Conservation (phyloP, 208 protist genomes). For the Wallacemonas rigidus region DNA sequence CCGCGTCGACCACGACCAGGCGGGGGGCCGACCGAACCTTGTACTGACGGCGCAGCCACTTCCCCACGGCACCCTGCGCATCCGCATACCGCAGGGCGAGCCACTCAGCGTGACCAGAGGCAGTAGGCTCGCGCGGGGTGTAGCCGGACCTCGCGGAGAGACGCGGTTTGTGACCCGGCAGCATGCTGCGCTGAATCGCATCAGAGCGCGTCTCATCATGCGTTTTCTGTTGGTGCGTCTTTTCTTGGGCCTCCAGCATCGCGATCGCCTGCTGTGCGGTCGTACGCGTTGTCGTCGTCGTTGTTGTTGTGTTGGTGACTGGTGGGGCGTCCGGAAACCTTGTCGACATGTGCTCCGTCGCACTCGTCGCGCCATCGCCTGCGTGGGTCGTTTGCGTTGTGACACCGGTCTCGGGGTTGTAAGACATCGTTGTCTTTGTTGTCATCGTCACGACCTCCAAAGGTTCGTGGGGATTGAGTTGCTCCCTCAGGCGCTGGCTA, state of each 20-base stretch:
- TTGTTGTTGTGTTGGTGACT: background rate
- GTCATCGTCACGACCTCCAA: conserved; percentile 11
- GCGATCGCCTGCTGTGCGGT: conserved; percentile 1
- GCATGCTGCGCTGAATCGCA: background rate
- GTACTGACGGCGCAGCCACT: conserved; percentile 29
- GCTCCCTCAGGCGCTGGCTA: background rate
- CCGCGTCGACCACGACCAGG: conserved; percentile 41
- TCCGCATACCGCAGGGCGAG: conserved; percentile 52
- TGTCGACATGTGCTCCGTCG: no score
- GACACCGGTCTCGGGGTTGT: background rate
- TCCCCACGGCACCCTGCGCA: conserved; percentile 20
- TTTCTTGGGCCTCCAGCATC: background rate
- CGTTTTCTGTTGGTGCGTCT: no score
- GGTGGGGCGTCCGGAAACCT: background rate
- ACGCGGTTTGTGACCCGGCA: background rate
- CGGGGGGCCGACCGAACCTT: conserved; percentile 42
- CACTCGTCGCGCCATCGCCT: no score
- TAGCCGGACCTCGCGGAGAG: conserved; percentile 3
- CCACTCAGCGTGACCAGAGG: conserved; percentile 49
- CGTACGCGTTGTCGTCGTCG: conserved; percentile 1
- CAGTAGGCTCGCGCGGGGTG: conserved; percentile 24
- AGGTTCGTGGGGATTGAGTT: background rate
- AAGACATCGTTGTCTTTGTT: conserved; percentile 10
- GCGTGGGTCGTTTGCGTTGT: background rate
- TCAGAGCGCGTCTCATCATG: background rate